These are phyloP conservation scores for Neoascochyta sp. DNA, from an alignment of 2,329 filamentous ascomycete species.

Conservation along the genomic window DNA sequence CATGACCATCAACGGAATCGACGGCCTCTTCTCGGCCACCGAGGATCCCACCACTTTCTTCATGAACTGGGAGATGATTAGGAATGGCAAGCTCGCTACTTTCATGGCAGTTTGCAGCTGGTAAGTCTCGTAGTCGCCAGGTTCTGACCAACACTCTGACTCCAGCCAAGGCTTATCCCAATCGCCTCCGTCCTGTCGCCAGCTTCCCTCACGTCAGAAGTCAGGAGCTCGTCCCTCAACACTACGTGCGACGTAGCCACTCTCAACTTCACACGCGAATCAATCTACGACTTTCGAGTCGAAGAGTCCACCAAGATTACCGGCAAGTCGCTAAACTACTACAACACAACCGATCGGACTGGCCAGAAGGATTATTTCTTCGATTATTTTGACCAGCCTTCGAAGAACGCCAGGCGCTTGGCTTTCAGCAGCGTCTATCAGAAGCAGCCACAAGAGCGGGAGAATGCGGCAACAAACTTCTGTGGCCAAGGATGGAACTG, in stretches of 20 bases:
- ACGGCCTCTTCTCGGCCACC: constrained; percentile 36
- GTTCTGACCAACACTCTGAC: constrained; percentile 6
- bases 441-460: constrained; percentile 25
- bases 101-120: constrained; percentile 35
- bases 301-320: constrained; percentile 13
- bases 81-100: constrained; percentile 36
- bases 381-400: constrained; percentile 39
- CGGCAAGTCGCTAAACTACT: constrained; percentile 27
- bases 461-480: constrained; percentile 21
- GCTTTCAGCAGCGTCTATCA: constrained; percentile 33
- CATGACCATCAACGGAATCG: constrained; percentile 38
- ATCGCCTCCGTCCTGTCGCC: constrained; percentile 39
- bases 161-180: constrained; percentile 30
- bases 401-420: constrained; percentile 31
- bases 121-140: constrained; percentile 13
- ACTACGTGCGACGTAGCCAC: constrained; percentile 27
- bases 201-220: constrained; percentile 33
- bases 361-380: constrained; percentile 23
- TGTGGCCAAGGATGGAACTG: constrained; percentile 38
- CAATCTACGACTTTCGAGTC: constrained; percentile 29
- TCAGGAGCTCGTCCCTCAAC: constrained; percentile 12
- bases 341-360: constrained; percentile 34
- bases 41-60: constrained; percentile 36
- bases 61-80: constrained; percentile 35
- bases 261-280: constrained; percentile 34